Evolutionary conservation across 225 moss, liverwort and hornwort species (phyloP).

Genomic region (Neckera pumila): DNA sequence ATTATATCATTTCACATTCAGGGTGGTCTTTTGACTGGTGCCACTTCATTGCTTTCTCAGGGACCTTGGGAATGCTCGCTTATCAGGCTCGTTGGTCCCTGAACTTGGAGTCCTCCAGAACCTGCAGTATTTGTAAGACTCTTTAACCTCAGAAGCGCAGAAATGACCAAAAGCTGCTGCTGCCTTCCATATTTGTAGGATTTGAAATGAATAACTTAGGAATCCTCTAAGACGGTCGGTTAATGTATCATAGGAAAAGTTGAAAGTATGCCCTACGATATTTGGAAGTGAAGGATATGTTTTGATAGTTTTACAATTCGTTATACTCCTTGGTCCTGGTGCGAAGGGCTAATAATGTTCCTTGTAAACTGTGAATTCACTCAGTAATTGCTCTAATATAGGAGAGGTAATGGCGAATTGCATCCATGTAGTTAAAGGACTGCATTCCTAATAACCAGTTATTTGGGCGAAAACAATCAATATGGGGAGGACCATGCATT

Average conservation of each 20-base stretch:
- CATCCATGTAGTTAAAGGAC: neutral
- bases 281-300: neutral
- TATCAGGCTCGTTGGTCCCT: constrained; percentile 54
- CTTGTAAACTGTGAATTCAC: neutral
- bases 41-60: neutral
- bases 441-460: neutral
- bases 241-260: neutral
- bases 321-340: no score
- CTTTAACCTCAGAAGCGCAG: neutral
- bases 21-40: neutral
- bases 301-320: neutral
- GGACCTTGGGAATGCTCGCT: constrained; percentile 55
- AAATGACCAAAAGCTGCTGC: no score
- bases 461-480: neutral
- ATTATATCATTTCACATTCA: neutral
- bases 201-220: neutral
- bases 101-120: constrained; percentile 41
- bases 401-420: neutral
- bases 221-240: neutral
- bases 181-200: neutral
- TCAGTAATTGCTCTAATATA: neutral
- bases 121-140: constrained; percentile 42
- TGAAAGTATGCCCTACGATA: neutral
- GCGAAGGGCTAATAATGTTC: neutral
- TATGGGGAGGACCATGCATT: neutral